Base-by-base conservation (phyloP, 2,329 filamentous ascomycete species). In the Venturia carpophila region DNA sequence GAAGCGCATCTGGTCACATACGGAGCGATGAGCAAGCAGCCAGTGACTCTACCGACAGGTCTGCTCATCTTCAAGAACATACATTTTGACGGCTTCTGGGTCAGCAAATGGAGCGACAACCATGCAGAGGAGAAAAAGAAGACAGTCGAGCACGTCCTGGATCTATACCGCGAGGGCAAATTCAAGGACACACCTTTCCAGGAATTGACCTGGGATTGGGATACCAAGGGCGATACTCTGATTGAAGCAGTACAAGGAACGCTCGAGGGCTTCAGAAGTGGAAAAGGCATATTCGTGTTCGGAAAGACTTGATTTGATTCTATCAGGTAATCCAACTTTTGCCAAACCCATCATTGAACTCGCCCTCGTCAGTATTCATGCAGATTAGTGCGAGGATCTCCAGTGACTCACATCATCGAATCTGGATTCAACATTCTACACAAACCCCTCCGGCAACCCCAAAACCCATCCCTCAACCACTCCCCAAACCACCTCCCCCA, bases 41-140 rank as follows among this genome's bases (percentile, higher is more conserved):
- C 93, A 0, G 83, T 97, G 34, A 82, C 83, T 7, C 77, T 97
- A 67, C 91, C 93, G 0, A 89, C 92, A 0, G 90, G 89, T 0
- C 80, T 95, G 69, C 80, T 97, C 67, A 99, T 99, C 71, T 99
- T 99, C 80, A 94, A 93, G 76, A 87, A 97, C 70, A 82, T 97
- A 63, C 83, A 85, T 63, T 96, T 97, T 72, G 84, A 90, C 67
- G 95, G 94, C 5, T 99, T 97, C 77, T 99, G 94, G 94, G 86
- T 97, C 30, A 94, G 89, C 73, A 86, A 83, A 67, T 97, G 94
- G 93, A 91, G 89, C 60, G 87, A 92, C 73, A 79, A 82, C 68
- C 83, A 97, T 70, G 84, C 87, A 0, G 80, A 82, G 6, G 86
- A 88, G 67, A 95, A 95, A 79, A 84, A 84, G 73, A 83, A 82